A percentile compares a stretch with the other conserved stretches of the same genome.
phyloP scores from a whole-genome alignment of 371 early-diverging fungal genomes.

The Nematocida displodere region DNA sequence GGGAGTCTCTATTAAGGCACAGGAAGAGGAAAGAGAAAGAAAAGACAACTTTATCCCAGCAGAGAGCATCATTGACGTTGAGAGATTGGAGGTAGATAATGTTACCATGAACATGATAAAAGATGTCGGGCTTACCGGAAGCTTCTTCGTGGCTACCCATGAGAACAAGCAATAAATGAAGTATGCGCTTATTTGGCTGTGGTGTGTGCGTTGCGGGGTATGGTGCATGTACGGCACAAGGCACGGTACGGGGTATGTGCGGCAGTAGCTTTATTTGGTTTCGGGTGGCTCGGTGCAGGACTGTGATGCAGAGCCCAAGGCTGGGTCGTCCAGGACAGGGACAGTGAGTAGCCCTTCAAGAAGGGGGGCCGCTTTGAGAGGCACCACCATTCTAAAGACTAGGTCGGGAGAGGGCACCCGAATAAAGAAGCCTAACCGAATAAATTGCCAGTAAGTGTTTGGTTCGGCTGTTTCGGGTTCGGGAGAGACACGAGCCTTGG shows the following conservation, averaged over 20 bases:
- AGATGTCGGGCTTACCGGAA: constrained; percentile 59
- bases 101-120: constrained; percentile 70
- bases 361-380: constrained; percentile 31
- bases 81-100: constrained; percentile 83
- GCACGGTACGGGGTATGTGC: neutral
- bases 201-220: no score
- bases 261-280: neutral
- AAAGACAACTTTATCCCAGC: constrained; percentile 99
- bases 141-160: constrained; percentile 48
- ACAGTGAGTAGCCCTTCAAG: constrained; percentile 10
- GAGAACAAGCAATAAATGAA: constrained; percentile 24
- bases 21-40: constrained; percentile 98
- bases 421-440: constrained; percentile 39
- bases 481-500: constrained; percentile 7
- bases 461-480: constrained; percentile 12
- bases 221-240: no score
- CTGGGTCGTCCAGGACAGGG: neutral
- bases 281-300: neutral
- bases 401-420: constrained; percentile 1
- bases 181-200: no score
- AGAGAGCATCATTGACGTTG: constrained; percentile 86
- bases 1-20: constrained; percentile 99
- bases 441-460: constrained; percentile 41
- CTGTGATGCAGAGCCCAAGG: neutral
- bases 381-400: constrained; percentile 45